A percentile compares a stretch with the other conserved stretches of the same genome.
Conservation (phyloP, 2,329 filamentous ascomycete genomes). For the Phoma herbarum region DNA sequence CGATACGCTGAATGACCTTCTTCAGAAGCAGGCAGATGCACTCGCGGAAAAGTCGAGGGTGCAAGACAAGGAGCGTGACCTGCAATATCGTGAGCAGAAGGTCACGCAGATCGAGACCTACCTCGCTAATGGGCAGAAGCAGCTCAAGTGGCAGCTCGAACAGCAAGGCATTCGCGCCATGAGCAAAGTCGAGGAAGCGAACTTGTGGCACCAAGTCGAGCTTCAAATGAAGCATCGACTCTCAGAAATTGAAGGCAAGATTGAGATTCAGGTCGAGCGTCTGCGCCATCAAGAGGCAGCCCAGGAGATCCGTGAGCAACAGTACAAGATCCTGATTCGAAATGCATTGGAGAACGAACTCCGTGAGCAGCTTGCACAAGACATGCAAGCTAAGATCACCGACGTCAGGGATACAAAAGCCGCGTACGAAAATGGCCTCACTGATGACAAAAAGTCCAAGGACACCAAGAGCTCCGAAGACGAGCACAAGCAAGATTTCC, state of each 20-base stretch:
- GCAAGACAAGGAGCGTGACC: conserved; percentile 21
- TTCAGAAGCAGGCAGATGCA: conserved; percentile 27
- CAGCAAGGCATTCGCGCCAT: conserved; percentile 21
- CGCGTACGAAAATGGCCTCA: conserved; percentile 26
- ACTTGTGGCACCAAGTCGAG: conserved; percentile 16
- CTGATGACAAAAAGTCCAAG: neutral
- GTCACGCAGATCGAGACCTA: conserved; percentile 31
- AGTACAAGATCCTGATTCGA: conserved; percentile 26
- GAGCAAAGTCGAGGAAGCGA: conserved; percentile 18
- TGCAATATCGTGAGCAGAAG: conserved; percentile 23
- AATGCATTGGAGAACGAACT: conserved; percentile 21
- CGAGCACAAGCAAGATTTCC: conserved; percentile 17
- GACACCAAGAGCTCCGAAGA: conserved; percentile 8
- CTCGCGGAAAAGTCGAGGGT: conserved; percentile 20
- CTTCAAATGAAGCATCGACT: conserved; percentile 9
- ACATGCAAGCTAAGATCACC: conserved; percentile 1
- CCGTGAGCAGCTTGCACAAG: neutral
- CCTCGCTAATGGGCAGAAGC: conserved; percentile 36
- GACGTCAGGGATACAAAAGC: conserved; percentile 9
- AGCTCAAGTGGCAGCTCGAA: conserved; percentile 24
- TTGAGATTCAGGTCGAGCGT: conserved; percentile 16
- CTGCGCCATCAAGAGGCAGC: conserved; percentile 26
- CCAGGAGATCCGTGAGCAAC: conserved; percentile 31
- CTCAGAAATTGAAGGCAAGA: conserved; percentile 13
- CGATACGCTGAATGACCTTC: conserved; percentile 19